Conservation (phyloP, 441 rosid genomes). For the Mallotus japonicus region DNA sequence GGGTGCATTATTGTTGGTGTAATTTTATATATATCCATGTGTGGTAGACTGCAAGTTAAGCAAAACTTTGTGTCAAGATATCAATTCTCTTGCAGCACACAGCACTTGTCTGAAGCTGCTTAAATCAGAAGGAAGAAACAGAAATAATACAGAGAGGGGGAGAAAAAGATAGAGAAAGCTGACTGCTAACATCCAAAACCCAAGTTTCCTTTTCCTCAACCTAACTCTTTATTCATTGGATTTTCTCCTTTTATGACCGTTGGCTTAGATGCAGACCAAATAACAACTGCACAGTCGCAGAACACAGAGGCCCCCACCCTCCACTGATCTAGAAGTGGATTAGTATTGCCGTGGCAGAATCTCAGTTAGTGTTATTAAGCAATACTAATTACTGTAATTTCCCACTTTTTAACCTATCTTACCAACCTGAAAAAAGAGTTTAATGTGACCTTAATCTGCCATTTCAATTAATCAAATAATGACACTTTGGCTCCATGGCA, state of each 20-base stretch:
- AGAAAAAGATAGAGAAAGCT: constrained; percentile 10
- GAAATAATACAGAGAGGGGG: neutral
- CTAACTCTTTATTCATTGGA: constrained; percentile 47
- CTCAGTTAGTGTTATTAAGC: neutral
- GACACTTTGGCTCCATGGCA: constrained; percentile 17
- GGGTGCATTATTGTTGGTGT: constrained; percentile 14
- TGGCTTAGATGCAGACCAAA: constrained; percentile 43
- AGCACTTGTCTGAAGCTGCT: constrained; percentile 26
- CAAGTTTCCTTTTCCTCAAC: constrained; percentile 49
- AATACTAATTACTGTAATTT: constrained; percentile 9
- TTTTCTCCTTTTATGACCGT: constrained; percentile 44
- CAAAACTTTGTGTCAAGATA: constrained; percentile 25
- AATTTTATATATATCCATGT: constrained; percentile 13
- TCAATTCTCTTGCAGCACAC: constrained; percentile 25
- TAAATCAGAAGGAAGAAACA: constrained; percentile 36
- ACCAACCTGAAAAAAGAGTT: constrained; percentile 22
- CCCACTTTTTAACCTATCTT: constrained; percentile 26
- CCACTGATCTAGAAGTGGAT: constrained; percentile 23
- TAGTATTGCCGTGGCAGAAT: neutral
- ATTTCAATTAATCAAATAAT: constrained; percentile 10
- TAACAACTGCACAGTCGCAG: constrained; percentile 24
- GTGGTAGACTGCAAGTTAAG: constrained; percentile 56
- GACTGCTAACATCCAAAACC: constrained; percentile 35
- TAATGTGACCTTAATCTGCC: constrained; percentile 10
- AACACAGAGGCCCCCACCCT: neutral